Percentiles rank a stretch among this genome's conserved stretches.
Evolutionary conservation across 352 stramenopile species (phyloP).

Genomic region (Pythium volutum): DNA sequence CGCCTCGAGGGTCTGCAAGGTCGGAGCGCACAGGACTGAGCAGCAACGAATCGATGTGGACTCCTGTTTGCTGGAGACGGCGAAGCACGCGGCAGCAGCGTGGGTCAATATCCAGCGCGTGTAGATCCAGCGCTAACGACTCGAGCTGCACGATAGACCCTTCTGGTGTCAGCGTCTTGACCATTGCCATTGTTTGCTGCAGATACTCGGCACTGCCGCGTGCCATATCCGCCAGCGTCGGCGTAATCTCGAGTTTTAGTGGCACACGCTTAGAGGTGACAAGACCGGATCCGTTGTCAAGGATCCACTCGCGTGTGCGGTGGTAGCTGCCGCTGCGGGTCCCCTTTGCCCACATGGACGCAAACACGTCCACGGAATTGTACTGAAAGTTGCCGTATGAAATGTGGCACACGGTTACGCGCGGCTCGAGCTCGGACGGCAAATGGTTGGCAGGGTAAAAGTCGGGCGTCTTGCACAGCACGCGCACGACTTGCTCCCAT

Average conservation of each 20-base stretch:
- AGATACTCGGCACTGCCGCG: constrained; percentile 10
- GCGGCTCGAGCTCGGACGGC: constrained; percentile 14
- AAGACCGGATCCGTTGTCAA: background rate
- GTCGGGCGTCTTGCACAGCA: constrained; percentile 16
- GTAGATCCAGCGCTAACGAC: constrained; percentile 3
- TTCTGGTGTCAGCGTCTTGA: background rate
- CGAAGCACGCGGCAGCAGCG: background rate
- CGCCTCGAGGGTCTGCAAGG: background rate
- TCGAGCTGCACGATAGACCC: background rate
- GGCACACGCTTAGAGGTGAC: background rate
- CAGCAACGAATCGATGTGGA: constrained; percentile 7
- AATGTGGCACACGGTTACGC: constrained; percentile 8
- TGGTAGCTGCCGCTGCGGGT: constrained; percentile 2
- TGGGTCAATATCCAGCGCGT: constrained; percentile 10
- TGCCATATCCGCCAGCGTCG: constrained; percentile 15
- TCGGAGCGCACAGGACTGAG: constrained; percentile 2
- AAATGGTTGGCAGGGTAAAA: constrained; percentile 24
- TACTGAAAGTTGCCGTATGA: constrained; percentile 19
- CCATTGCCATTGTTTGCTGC: background rate
- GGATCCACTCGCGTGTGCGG: constrained; percentile 17
- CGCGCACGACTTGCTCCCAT: constrained; percentile 23
- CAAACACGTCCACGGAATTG: constrained; percentile 19
- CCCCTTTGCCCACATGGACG: constrained; percentile 3
- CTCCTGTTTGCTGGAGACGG: background rate
- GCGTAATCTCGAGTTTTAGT: constrained; percentile 8